A percentile compares a stretch with the other conserved stretches of the same genome.
Conservation (phyloP, 1,284 basidiomycete species). For the Ganoderma resinaceum region DNA sequence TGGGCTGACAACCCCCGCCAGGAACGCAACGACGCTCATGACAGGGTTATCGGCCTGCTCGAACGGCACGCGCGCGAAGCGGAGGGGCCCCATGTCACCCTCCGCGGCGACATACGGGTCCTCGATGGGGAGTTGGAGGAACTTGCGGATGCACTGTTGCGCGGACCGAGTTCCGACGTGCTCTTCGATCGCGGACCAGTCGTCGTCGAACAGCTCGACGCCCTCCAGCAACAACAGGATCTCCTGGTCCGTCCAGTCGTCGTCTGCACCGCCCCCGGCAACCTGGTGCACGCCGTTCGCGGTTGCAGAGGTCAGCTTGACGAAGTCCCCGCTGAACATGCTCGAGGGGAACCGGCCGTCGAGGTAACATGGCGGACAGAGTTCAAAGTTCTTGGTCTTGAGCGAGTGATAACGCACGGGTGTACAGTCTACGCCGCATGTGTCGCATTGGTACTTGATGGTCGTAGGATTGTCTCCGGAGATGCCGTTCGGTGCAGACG, state of each 20-base stretch:
- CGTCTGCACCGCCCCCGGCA: conserved; percentile 54
- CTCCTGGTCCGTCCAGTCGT: conserved; percentile 95
- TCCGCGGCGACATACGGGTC: conserved; percentile 86
- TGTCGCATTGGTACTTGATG: conserved; percentile 85
- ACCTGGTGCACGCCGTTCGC: conserved; percentile 46
- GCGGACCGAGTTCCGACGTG: conserved; percentile 92
- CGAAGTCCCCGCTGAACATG: conserved; percentile 98
- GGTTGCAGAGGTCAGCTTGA: conserved; percentile 76
- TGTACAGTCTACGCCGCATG: conserved; percentile 94
- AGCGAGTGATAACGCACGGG: conserved; percentile 90
- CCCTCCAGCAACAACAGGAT: conserved; percentile 90
- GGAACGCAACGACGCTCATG: conserved; percentile 97
- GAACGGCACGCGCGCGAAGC: conserved; percentile 87
- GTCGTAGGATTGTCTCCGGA: conserved; percentile 45
- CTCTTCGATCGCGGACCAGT: conserved; percentile 92
- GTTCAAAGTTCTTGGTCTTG: conserved; percentile 90
- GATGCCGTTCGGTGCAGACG: conserved; percentile 56
- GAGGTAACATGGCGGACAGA: conserved; percentile 92
- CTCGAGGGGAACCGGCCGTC: conserved; percentile 96
- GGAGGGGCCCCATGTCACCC: conserved; percentile 80
- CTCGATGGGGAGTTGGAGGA: conserved; percentile 96
- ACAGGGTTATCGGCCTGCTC: conserved; percentile 97
- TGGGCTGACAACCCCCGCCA: conserved; percentile 92
- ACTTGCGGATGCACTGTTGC: conserved; percentile 96
- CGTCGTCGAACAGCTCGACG: conserved; percentile 98